Evolutionary conservation across 2,329 filamentous ascomycete genomes (phyloP).

Genomic region (Ascocoryne sarcoides): DNA sequence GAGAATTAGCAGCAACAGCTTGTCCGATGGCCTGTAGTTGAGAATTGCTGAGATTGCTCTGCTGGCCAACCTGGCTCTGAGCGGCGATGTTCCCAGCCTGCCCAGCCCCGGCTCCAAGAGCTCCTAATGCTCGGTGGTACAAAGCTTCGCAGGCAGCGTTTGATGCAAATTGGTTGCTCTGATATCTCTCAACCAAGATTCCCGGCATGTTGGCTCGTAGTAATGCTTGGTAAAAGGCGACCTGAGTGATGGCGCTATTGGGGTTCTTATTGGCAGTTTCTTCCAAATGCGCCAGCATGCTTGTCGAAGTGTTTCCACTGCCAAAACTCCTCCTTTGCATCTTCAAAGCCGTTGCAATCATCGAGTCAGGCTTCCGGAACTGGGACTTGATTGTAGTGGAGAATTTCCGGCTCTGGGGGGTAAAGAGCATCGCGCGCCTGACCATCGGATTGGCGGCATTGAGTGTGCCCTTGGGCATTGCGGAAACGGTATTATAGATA

Average conservation of each 20-base stretch:
- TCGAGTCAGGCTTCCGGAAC: constrained; percentile 10
- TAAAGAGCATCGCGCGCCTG: constrained; percentile 9
- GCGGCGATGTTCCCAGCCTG: constrained; percentile 6
- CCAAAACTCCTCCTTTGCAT: neutral
- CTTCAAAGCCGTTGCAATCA: constrained; percentile 1
- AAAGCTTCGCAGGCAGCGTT: constrained; percentile 70
- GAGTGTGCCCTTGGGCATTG: constrained; percentile 17
- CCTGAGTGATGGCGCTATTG: constrained; percentile 76
- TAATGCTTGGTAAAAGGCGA: constrained; percentile 86
- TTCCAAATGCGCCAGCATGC: constrained; percentile 75
- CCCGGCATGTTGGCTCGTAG: constrained; percentile 88
- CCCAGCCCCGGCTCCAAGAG: constrained; percentile 34
- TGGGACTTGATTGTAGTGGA: constrained; percentile 17
- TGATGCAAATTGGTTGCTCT: constrained; percentile 74
- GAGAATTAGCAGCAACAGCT: constrained; percentile 64
- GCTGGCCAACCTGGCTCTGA: constrained; percentile 9
- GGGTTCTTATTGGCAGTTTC: constrained; percentile 91
- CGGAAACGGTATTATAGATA: constrained; percentile 9
- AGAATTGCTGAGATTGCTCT: constrained; percentile 41
- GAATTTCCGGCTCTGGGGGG: constrained; percentile 16
- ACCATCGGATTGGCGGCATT: constrained; percentile 17
- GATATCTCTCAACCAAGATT: constrained; percentile 84
- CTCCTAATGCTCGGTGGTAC: constrained; percentile 67
- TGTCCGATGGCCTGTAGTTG: constrained; percentile 74
- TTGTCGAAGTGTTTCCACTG: constrained; percentile 34